phyloP scores from a whole-genome alignment of 768 basidiomycete genomes.

The Paxillus rubicundulus region DNA sequence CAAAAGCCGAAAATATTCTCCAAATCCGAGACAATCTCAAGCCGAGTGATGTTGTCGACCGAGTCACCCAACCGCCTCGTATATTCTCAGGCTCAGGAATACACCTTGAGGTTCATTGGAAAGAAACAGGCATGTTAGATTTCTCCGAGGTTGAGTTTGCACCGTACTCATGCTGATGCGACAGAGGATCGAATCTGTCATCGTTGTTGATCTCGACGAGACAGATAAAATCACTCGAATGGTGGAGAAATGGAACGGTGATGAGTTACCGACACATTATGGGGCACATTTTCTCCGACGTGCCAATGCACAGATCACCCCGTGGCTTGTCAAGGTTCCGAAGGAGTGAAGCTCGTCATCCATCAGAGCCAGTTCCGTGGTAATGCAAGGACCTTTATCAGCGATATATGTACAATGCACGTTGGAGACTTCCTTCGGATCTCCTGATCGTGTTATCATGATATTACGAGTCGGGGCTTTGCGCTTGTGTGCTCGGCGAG shows the following conservation, averaged over 20 bases:
- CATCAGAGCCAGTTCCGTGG: neutral
- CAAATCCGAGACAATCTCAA: constrained; percentile 47
- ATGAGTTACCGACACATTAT: constrained; percentile 48
- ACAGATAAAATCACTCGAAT: constrained; percentile 58
- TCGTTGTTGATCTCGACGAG: constrained; percentile 64
- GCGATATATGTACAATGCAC: neutral
- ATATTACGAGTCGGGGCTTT: neutral
- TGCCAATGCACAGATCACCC: constrained; percentile 47
- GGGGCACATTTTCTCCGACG: constrained; percentile 48
- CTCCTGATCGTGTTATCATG: too few species aligned
- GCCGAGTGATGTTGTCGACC: constrained; percentile 59
- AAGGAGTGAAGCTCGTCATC: constrained; percentile 21
- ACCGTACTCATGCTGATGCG: neutral
- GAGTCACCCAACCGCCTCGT: constrained; percentile 57
- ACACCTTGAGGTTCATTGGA: constrained; percentile 51
- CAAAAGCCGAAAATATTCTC: constrained; percentile 54
- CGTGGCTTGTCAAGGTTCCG: constrained; percentile 55
- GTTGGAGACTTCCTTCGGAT: too few species aligned
- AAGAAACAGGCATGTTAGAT: constrained; percentile 44
- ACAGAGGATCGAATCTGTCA: constrained; percentile 58
- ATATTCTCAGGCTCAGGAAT: constrained; percentile 59
- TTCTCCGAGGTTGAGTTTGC: neutral
- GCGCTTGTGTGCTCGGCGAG: too few species aligned
- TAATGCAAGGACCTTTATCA: neutral
- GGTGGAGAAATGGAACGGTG: constrained; percentile 60